These are phyloP conservation scores for Xylaria hypoxylon DNA, from an alignment of 2,329 filamentous ascomycete genomes.

Conservation along the genomic window DNA sequence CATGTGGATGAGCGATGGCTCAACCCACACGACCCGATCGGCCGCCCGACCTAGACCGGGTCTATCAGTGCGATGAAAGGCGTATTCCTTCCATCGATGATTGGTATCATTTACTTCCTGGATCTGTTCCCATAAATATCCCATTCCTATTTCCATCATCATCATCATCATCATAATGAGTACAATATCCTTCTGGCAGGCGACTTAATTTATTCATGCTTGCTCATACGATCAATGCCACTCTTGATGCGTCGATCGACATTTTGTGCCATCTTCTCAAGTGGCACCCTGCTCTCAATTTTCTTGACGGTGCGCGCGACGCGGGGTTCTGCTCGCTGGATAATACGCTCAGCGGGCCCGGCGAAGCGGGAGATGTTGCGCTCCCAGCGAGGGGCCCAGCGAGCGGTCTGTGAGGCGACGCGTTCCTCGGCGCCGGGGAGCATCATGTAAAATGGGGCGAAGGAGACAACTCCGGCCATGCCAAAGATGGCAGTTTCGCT, in stretches of 20 bases:
- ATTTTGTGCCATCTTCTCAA: conserved; percentile 63
- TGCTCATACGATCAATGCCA: conserved; percentile 55
- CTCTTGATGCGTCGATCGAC: conserved; percentile 62
- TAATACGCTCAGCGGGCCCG: conserved; percentile 59
- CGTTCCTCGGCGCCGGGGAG: conserved; percentile 67
- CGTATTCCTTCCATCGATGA: not conserved
- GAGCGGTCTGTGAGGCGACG: conserved; percentile 64
- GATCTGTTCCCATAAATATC: conserved; percentile 8
- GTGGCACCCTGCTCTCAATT: conserved; percentile 61
- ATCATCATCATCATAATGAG: conserved; percentile 20
- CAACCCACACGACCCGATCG: conserved; percentile 34
- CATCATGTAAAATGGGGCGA: conserved; percentile 69
- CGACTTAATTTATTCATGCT: conserved; percentile 12
- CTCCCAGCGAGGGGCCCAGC: conserved; percentile 72
- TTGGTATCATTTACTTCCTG: conserved; percentile 9
- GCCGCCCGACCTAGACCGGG: conserved; percentile 22
- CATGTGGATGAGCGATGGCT: conserved; percentile 32
- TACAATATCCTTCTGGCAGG: not conserved
- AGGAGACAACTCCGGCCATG: conserved; percentile 63
- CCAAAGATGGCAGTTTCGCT: conserved; percentile 66
- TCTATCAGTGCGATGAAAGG: not conserved
- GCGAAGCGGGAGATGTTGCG: conserved; percentile 66
- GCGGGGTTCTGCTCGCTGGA: conserved; percentile 63
- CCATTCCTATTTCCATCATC: conserved; percentile 1
- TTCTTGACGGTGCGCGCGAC: conserved; percentile 59